Evolutionary conservation across 1,284 basidiomycete genomes (phyloP).

Genomic region (Schizophyllum amplum): DNA sequence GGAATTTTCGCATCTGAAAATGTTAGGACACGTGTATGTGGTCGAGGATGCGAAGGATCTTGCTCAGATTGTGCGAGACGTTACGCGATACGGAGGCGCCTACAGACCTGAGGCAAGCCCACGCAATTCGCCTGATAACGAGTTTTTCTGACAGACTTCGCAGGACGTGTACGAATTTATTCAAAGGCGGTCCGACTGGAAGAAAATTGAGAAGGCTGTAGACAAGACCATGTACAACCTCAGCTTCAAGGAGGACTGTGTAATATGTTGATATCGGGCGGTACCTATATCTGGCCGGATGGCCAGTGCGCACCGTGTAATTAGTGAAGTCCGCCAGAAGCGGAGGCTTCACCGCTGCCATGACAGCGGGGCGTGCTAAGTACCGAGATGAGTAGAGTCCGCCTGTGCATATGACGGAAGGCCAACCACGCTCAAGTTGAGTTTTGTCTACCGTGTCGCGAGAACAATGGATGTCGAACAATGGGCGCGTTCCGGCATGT

Average conservation of each 20-base stretch:
- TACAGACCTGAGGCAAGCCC: slow-evolving; percentile 77
- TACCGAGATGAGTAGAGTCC: background rate
- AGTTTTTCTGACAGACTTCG: too few relatives aligned
- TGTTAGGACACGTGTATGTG: slow-evolving; percentile 94
- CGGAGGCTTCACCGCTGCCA: background rate
- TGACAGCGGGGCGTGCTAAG: background rate
- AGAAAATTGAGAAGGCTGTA: slow-evolving; percentile 91
- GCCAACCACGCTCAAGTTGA: too few relatives aligned
- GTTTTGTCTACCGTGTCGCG: background rate
- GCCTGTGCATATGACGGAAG: background rate
- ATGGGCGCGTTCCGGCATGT: background rate
- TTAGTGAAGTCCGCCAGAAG: background rate
- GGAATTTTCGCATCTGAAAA: slow-evolving; percentile 91
- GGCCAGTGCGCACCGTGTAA: background rate
- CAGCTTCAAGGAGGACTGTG: slow-evolving; percentile 87
- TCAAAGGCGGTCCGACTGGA: slow-evolving; percentile 90
- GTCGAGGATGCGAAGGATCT: slow-evolving; percentile 90
- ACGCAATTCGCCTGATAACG: too few relatives aligned
- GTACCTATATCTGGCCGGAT: background rate
- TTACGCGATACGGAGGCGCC: slow-evolving; percentile 87
- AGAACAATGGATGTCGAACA: background rate
- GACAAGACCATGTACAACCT: slow-evolving; percentile 95
- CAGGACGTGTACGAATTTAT: slow-evolving; percentile 93
- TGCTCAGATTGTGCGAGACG: slow-evolving; percentile 90
- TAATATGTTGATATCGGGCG: slow-evolving; percentile 28